These are phyloP conservation scores for Quercus dentata DNA, from an alignment of 306 rosid genomes.

Conservation along the genomic window DNA sequence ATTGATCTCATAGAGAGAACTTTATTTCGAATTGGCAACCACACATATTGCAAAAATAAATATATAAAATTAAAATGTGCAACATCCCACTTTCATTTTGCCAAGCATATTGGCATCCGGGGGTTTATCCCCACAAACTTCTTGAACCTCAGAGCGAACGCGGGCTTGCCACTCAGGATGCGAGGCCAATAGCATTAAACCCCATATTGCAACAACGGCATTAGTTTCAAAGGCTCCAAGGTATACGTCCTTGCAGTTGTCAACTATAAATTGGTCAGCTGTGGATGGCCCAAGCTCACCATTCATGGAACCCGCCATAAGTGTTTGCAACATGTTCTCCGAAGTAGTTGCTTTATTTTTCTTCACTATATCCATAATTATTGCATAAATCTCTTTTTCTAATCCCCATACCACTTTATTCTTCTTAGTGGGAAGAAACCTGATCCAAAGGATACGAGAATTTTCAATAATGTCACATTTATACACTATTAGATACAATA, in stretches of 20 bases:
- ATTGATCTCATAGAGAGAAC: no score
- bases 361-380: slow-evolving; percentile 26
- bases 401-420: slow-evolving; percentile 40
- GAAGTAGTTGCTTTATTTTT: slow-evolving; percentile 6
- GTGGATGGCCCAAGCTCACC: slow-evolving; percentile 6
- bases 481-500: no score
- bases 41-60: no score
- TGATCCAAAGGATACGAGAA: not conserved
- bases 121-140: slow-evolving; percentile 20
- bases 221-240: slow-evolving; percentile 31
- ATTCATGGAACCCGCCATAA: slow-evolving; percentile 26
- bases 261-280: slow-evolving; percentile 19
- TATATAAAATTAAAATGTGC: not conserved
- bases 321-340: slow-evolving; percentile 31
- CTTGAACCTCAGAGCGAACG: slow-evolving; percentile 26
- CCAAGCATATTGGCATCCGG: slow-evolving; percentile 33
- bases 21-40: no score
- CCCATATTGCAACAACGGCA: slow-evolving; percentile 37
- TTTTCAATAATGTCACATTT: no score
- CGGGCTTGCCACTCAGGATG: slow-evolving; percentile 46
- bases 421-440: slow-evolving; percentile 46
- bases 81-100: slow-evolving; percentile 38
- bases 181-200: slow-evolving; percentile 41
- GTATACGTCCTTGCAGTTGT: slow-evolving; percentile 34
- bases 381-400: slow-evolving; percentile 33